phyloP scores from a whole-genome alignment of 1,284 basidiomycete genomes.

The Ustilago cynodontis region DNA sequence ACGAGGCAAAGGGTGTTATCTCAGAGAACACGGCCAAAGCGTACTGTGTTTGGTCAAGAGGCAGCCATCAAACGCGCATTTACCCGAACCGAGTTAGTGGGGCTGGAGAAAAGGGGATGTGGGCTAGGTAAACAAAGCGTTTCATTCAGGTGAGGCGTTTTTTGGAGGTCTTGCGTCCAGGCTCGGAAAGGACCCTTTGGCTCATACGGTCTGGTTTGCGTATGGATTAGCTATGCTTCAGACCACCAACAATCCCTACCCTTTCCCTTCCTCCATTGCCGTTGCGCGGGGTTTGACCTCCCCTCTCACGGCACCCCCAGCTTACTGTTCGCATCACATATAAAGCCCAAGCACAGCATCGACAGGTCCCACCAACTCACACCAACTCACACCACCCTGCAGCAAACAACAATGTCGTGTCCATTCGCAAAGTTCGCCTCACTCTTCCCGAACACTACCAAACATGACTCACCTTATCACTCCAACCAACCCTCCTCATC shows the following conservation, averaged over 20 bases:
- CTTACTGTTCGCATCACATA: neutral
- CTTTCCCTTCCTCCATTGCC: too few species aligned
- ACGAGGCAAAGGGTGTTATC: too few species aligned
- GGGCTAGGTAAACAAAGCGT: too few species aligned
- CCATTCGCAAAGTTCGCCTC: slow-evolving; percentile 49
- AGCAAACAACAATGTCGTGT: slow-evolving; percentile 29
- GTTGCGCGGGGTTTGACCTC: neutral
- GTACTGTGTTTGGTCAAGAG: too few species aligned
- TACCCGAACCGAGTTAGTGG: neutral
- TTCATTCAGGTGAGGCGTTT: neutral
- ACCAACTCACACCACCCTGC: neutral
- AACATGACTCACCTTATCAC: neutral
- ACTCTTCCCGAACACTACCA: slow-evolving; percentile 14
- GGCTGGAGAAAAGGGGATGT: too few species aligned
- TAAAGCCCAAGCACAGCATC: neutral
- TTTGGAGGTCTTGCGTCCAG: too few species aligned
- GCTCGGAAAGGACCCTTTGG: neutral
- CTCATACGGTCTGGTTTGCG: neutral
- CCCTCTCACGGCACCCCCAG: too few species aligned
- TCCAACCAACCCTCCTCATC: neutral
- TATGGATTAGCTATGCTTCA: neutral
- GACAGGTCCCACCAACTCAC: too few species aligned
- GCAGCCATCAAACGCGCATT: too few species aligned
- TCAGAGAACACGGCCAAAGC: too few species aligned
- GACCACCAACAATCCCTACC: neutral